Evolutionary conservation across 495 filamentous ascomycete species (phyloP).

Genomic region (Penicillium simplicissimum): DNA sequence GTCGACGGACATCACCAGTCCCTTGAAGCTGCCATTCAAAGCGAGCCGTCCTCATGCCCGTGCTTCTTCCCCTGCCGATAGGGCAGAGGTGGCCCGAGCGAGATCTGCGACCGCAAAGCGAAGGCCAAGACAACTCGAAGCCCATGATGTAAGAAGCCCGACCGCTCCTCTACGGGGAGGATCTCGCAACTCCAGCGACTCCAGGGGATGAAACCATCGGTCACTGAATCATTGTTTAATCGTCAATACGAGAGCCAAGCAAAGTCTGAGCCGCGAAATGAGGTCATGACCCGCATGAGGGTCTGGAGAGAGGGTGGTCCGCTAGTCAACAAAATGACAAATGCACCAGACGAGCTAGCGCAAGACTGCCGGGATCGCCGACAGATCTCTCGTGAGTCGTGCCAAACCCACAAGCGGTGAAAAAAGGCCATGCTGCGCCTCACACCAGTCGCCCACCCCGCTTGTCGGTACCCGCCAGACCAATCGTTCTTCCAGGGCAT

Average conservation of each 20-base stretch:
- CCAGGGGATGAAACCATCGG: neutral
- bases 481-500: neutral
- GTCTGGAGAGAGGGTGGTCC: neutral
- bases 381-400: conserved; percentile 10
- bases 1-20: neutral
- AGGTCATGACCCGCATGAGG: conserved; percentile 1
- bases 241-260: conserved; percentile 3
- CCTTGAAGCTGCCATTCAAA: neutral
- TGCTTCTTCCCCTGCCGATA: conserved; percentile 4
- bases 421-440: conserved; percentile 27
- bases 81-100: conserved; percentile 4
- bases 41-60: neutral
- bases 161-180: neutral
- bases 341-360: neutral
- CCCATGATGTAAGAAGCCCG: neutral
- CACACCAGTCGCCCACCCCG: conserved; percentile 7
- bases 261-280: neutral
- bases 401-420: conserved; percentile 18
- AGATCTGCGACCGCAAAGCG: neutral
- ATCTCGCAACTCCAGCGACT: neutral
- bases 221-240: neutral
- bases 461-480: neutral
- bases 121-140: neutral
- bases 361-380: conserved; percentile 24
- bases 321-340: neutral